A percentile compares a stretch with the other conserved stretches of the same genome.
These are phyloP conservation scores for Penicillium fuscoglaucum DNA, from an alignment of 2,329 filamentous ascomycete genomes.

Conservation along the genomic window DNA sequence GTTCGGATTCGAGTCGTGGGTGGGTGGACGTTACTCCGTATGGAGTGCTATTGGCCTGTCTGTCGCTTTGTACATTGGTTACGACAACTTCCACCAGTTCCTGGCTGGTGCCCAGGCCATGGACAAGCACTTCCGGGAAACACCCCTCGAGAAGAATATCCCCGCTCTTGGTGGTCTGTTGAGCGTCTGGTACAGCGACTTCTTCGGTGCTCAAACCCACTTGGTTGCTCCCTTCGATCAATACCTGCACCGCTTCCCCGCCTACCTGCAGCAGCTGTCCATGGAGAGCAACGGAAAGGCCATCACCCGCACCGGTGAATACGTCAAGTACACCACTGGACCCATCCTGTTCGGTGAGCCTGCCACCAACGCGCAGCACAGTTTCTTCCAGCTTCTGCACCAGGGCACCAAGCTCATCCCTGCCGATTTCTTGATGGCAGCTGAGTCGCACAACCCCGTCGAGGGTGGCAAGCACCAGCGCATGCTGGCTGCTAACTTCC, in stretches of 20 bases:
- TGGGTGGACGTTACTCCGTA: conserved; percentile 95
- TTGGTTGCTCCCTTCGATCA: conserved; percentile 97
- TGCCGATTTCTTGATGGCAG: conserved; percentile 95
- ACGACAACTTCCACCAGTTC: conserved; percentile 97
- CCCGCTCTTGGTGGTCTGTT: conserved; percentile 87
- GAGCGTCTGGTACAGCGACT: conserved; percentile 98
- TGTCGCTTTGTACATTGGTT: conserved; percentile 92
- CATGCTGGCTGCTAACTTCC: conserved; percentile 55
- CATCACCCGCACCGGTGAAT: conserved; percentile 80
- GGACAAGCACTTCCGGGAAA: conserved; percentile 95
- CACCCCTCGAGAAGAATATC: conserved; percentile 92
- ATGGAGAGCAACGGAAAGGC: conserved; percentile 99
- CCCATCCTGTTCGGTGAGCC: conserved; percentile 97
- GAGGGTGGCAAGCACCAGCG: conserved; percentile 89
- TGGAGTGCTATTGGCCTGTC: conserved; percentile 98
- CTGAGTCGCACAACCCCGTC: conserved; percentile 94
- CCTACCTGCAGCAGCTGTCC: conserved; percentile 97
- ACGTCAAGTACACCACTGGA: conserved; percentile 97
- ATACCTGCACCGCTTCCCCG: conserved; percentile 98
- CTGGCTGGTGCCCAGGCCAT: conserved; percentile 91
- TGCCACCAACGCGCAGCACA: conserved; percentile 98
- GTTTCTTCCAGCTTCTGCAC: conserved; percentile 99
- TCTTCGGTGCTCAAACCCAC: conserved; percentile 97
- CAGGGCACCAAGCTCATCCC: conserved; percentile 99
- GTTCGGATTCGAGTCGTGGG: conserved; percentile 99